These are phyloP conservation scores for Suhomyces chickasaworum DNA, from an alignment of 1,139 yeast genomes.

Conservation along the genomic window DNA sequence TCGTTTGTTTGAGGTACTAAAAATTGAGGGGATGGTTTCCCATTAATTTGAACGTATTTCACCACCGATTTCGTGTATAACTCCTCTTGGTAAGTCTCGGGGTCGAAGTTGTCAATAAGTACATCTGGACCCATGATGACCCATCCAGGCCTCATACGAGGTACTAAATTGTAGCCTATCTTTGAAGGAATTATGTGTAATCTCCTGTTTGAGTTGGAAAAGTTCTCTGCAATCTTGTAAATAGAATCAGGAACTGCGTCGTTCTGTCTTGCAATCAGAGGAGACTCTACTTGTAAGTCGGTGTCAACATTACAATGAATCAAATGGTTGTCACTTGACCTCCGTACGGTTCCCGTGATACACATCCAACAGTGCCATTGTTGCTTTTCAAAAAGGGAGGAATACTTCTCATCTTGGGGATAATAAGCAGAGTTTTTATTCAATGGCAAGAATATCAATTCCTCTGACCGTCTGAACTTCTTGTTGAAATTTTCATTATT, in stretches of 20 bases:
- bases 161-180: constrained; percentile 63
- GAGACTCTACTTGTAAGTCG: constrained; percentile 66
- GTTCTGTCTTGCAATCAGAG: constrained; percentile 16
- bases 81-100: constrained; percentile 36
- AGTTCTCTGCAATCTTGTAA: constrained; percentile 86
- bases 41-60: constrained; percentile 28
- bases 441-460: constrained; percentile 68
- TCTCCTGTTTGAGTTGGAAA: constrained; percentile 77
- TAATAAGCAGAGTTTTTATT: constrained; percentile 61
- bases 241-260: constrained; percentile 70
- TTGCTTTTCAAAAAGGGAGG: constrained; percentile 39
- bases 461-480: constrained; percentile 88
- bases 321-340: constrained; percentile 79
- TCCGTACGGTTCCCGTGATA: constrained; percentile 87
- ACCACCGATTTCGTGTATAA: constrained; percentile 36
- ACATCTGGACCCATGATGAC: constrained; percentile 86
- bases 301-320: constrained; percentile 94
- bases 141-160: constrained; percentile 85
- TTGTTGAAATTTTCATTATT: constrained; percentile 55
- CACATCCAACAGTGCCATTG: constrained; percentile 99
- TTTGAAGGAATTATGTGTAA: constrained; percentile 79
- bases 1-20: constrained; percentile 66
- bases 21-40: constrained; percentile 34
- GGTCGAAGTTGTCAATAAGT: constrained; percentile 64
- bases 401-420: constrained; percentile 41